Conservation (phyloP, 768 basidiomycete species). For the Tylopilus subfusipes region DNA sequence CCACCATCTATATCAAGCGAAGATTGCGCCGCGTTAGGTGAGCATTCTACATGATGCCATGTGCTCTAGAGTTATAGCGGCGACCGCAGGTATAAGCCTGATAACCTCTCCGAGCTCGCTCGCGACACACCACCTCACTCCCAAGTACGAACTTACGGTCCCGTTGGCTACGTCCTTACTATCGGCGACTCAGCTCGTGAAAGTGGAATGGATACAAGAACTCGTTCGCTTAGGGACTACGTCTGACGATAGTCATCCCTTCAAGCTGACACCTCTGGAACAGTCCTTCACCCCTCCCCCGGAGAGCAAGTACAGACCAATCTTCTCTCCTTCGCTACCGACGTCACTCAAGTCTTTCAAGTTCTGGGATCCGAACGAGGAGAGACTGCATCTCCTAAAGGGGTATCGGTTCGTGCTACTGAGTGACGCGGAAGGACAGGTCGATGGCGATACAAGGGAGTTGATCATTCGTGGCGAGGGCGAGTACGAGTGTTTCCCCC, state of each 20-base stretch:
- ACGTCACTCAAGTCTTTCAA: conserved; percentile 47
- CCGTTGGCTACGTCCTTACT: conserved; percentile 57
- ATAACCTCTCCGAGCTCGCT: conserved; percentile 41
- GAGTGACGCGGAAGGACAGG: conserved; percentile 51
- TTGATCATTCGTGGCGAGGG: conserved; percentile 57
- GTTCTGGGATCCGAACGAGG: conserved; percentile 68
- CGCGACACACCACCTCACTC: conserved; percentile 63
- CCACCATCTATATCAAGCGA: conserved; percentile 37
- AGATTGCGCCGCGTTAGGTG: conserved; percentile 54
- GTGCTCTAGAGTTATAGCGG: not conserved
- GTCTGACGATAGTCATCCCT: conserved; percentile 31
- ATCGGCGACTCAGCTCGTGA: conserved; percentile 56
- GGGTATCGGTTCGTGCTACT: conserved; percentile 57
- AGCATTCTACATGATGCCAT: conserved; percentile 16
- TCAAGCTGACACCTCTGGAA: conserved; percentile 43
- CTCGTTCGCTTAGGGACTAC: conserved; percentile 49
- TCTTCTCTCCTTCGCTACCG: conserved; percentile 49
- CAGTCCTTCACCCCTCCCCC: conserved; percentile 47
- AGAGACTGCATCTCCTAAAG: conserved; percentile 51
- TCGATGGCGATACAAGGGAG: conserved; percentile 47
- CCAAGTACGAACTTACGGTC: conserved; percentile 48
- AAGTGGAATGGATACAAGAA: conserved; percentile 63
- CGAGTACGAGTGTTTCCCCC: conserved; percentile 59
- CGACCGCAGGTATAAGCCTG: conserved; percentile 47
- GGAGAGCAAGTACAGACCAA: conserved; percentile 55